Evolutionary conservation across 768 basidiomycete genomes (phyloP), one percentile per base, ranked within the genome.

Genomic region (Tubosaeta brunneosetosa): DNA sequence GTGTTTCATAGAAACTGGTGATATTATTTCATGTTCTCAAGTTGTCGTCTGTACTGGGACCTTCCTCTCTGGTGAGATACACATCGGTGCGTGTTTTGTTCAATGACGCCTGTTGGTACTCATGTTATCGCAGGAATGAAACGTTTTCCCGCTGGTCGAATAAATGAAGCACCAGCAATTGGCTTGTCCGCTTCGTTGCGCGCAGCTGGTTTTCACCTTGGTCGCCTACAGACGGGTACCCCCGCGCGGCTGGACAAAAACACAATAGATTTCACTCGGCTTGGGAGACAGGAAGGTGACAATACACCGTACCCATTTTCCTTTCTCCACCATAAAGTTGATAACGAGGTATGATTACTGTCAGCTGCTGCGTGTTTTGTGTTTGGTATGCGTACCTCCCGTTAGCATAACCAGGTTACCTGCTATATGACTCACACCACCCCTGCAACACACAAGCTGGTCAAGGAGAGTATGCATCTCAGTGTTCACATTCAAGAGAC

Each of bases 31-130:
- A 16, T 94, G 91, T 61, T 83, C 86, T 4, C 83, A 86, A 58
- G 88, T 94, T 11, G 87, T 95, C 27, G 79, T 95, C 13, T 92
- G 91, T 60, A 94, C 92, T 0, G 93, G 93, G 8, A 95, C 93
- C 0, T 95, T 95, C 65, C 77, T 95, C 25, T 86, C 87, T 3
- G 93, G 90, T 11, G 90, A 94, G 71, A 91, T 94, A 42, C 92
- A 94, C 61, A 88, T 95, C 43, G 92, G 91, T 84, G 60, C 26
- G 66, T 47, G 25, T 7, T 10, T 27, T 37, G 49, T 36, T 29
- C 12, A 45, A 16, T n/a, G n/a, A 6, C 38, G 1, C 11, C 44
- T 37, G 27, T 13, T 9, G 19, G 22, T 22, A 9, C 33, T 7
- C n/a, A 57, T 16, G 3, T 14, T 25, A 36, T 29, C 0, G 12